Base-by-base conservation (phyloP, 2,329 filamentous ascomycete species). In the Neocucurbitaria cava region DNA sequence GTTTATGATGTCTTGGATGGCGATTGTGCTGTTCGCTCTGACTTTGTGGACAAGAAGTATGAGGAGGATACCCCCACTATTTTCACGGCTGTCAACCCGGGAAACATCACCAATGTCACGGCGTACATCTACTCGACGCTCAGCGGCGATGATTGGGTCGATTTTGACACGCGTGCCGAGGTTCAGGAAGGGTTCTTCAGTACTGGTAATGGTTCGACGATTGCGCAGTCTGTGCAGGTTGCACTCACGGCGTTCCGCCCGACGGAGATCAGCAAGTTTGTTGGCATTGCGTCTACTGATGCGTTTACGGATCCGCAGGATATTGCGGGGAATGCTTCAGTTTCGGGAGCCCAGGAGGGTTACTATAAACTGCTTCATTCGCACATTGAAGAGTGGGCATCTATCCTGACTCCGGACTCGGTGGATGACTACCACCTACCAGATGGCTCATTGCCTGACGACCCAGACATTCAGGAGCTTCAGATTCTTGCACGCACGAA, bases 1-100 rank as follows among this genome's bases (percentile, higher is more conserved):
- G 79, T 91, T 2, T 85, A 85, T 11, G 89, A 91, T 70, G 77
- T 90, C 0, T 68, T 91, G 4, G 87, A 91, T 61, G 89, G 89
- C 0, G 82, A 84, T 58, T 84, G 85, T 62, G 88, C 89, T n/a
- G 84, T 88, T 8, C 81, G 88, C 13, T 85, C 87, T 0, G 81
- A 85, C 39, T 83, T 86, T 54, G 81, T 81, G 1, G 78, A 79
- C 1, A 89, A 86, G 23, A 83, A 82, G 1, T 76, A 80, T 33
- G 84, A 87, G 35, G 71, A 79, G 1, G 77, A 81, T 17, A 77
- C 71, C 10, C 69, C 76, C 10, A 78, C 83, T 1, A 88, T 92
- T 39, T 90, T 83, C 78, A 82, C 85, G 2, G 83, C 87, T 1
- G 88, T 92, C 1, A 81, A 82, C 23, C 89, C 89, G 0, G 74